Conservation (phyloP, 768 basidiomycete genomes). For the Sarcomyxa edulis region DNA sequence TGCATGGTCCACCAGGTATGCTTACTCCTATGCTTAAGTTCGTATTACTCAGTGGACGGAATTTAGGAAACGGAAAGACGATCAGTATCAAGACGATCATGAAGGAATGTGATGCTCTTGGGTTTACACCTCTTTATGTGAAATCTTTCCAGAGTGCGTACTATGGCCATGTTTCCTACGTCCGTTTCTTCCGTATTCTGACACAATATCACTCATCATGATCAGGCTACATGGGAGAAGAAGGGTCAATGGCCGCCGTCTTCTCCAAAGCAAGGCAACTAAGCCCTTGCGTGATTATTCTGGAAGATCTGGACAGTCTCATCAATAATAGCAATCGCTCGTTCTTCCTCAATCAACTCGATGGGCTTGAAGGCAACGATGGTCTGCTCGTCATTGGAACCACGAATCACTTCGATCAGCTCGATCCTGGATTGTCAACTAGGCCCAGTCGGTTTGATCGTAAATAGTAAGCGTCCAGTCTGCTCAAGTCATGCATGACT, state of each 20-base stretch:
- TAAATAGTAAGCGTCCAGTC: slow-evolving; percentile 58
- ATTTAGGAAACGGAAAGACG: slow-evolving; percentile 74
- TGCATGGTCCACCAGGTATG: slow-evolving; percentile 76
- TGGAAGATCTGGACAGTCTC: slow-evolving; percentile 65
- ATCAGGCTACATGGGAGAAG: slow-evolving; percentile 60
- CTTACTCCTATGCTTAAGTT: not conserved
- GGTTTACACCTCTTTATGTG: slow-evolving; percentile 71
- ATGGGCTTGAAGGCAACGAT: slow-evolving; percentile 76
- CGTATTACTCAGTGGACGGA: too few relatives aligned
- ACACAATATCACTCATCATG: too few relatives aligned
- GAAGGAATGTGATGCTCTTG: slow-evolving; percentile 60
- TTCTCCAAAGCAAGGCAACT: slow-evolving; percentile 71
- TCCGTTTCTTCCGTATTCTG: not conserved
- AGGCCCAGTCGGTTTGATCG: slow-evolving; percentile 84
- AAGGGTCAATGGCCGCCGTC: slow-evolving; percentile 58
- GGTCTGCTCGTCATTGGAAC: slow-evolving; percentile 75
- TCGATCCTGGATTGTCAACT: slow-evolving; percentile 72
- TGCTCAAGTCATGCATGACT: not conserved
- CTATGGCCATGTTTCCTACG: slow-evolving; percentile 1
- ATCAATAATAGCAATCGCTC: slow-evolving; percentile 76
- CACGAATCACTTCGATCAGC: slow-evolving; percentile 79
- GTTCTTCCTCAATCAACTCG: slow-evolving; percentile 85
- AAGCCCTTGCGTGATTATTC: slow-evolving; percentile 60
- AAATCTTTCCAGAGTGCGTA: slow-evolving; percentile 68
- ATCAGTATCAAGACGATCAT: slow-evolving; percentile 81